Evolutionary conservation across 2,329 filamentous ascomycete species (phyloP).

Genomic region (Ascochyta lentis): DNA sequence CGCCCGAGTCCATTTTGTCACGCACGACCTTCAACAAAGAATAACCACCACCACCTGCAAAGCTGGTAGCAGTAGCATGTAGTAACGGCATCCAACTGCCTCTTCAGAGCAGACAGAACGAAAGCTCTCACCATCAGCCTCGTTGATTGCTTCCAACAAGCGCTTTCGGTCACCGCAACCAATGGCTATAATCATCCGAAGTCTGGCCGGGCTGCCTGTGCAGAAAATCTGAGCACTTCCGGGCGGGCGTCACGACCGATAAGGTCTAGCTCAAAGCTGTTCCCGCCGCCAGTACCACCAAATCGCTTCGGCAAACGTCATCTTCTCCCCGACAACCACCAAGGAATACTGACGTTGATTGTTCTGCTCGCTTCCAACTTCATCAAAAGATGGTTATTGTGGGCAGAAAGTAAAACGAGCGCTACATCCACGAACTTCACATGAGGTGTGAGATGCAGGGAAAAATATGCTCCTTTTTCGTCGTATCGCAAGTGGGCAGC

Average conservation of each 20-base stretch:
- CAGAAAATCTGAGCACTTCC: conserved; percentile 1
- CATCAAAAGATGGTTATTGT: neutral
- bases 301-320: conserved; percentile 8
- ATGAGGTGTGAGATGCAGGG: no score
- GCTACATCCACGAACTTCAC: no score
- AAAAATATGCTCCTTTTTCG: no score
- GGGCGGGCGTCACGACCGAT: neutral
- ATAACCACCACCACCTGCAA: neutral
- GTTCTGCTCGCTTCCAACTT: conserved; percentile 1
- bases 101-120: neutral
- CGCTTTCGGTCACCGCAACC: no score
- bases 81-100: no score
- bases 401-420: neutral
- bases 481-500: neutral
- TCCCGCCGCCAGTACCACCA: conserved; percentile 8
- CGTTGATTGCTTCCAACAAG: no score
- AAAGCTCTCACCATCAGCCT: no score
- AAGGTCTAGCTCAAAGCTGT: neutral
- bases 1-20: neutral
- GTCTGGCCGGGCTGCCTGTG: conserved; percentile 10
- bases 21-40: conserved; percentile 7
- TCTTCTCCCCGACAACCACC: neutral
- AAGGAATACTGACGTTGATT: neutral
- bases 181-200: neutral
- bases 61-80: neutral